Conservation (phyloP, 1,284 basidiomycete genomes). For the Moesziomyces sp. region DNA sequence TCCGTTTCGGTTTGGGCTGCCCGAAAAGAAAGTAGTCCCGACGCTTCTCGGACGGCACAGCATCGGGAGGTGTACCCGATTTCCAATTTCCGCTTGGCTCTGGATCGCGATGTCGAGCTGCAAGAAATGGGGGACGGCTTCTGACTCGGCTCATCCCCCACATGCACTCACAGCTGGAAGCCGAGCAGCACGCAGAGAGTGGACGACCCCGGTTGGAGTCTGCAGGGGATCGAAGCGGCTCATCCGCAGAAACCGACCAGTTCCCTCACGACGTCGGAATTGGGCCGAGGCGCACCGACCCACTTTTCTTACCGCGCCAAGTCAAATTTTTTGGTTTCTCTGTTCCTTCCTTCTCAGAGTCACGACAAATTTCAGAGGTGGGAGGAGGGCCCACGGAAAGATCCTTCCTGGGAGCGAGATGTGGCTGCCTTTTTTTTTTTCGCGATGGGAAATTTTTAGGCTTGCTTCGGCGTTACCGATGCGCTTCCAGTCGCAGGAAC, state of each 20-base stretch:
- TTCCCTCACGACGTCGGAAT: neutral
- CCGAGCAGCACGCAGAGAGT: neutral
- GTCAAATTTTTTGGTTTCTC: slow-evolving; percentile 6
- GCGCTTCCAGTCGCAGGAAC: too few relatives aligned
- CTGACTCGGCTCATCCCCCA: too few relatives aligned
- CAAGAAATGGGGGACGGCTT: too few relatives aligned
- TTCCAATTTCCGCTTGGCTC: too few relatives aligned
- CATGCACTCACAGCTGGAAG: neutral
- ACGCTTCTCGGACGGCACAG: too few relatives aligned
- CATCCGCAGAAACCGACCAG: too few relatives aligned
- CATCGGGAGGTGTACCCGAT: too few relatives aligned
- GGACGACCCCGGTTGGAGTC: slow-evolving; percentile 4
- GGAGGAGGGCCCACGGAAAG: slow-evolving; percentile 4
- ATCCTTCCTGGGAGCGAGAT: slow-evolving; percentile 7
- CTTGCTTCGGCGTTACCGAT: too few relatives aligned
- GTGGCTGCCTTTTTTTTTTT: too few relatives aligned
- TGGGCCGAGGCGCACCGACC: slow-evolving; percentile 4
- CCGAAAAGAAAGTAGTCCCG: too few relatives aligned
- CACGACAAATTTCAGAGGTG: slow-evolving; percentile 2
- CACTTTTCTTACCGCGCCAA: slow-evolving; percentile 1
- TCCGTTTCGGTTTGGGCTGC: neutral
- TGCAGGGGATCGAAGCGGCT: neutral
- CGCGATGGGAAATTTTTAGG: too few relatives aligned
- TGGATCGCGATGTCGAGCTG: too few relatives aligned
- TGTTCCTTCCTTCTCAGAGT: slow-evolving; percentile 7